phyloP scores from a whole-genome alignment of 1,284 basidiomycete species.

The Cryptococcus floricola region DNA sequence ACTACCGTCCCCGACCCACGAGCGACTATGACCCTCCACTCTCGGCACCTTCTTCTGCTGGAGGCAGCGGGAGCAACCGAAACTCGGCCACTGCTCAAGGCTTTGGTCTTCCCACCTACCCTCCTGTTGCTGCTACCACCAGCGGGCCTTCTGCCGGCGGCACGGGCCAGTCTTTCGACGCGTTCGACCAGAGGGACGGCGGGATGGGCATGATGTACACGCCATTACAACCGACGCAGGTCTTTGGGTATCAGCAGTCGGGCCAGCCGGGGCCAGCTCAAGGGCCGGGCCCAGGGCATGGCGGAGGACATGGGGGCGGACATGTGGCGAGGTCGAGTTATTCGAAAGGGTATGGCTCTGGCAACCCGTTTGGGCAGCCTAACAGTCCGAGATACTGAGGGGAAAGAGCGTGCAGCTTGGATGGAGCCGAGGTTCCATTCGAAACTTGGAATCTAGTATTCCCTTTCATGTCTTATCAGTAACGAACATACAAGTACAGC shows the following conservation, averaged over 20 bases:
- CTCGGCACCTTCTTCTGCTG: slow-evolving; percentile 8
- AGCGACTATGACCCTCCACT: slow-evolving; percentile 35
- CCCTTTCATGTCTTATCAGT: no score
- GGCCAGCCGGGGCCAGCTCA: background rate
- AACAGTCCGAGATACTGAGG: slow-evolving; percentile 1
- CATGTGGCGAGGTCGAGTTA: slow-evolving; percentile 37
- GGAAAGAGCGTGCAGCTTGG: background rate
- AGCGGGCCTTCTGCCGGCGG: slow-evolving; percentile 12
- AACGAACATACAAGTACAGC: no score
- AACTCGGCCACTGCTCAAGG: slow-evolving; percentile 1
- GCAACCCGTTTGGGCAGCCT: slow-evolving; percentile 1
- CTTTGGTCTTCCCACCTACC: slow-evolving; percentile 42
- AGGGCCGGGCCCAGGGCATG: slow-evolving; percentile 2
- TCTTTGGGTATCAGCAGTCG: slow-evolving; percentile 12
- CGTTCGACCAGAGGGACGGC: slow-evolving; percentile 29
- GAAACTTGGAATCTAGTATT: no score
- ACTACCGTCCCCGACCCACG: slow-evolving; percentile 23
- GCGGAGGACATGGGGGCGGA: slow-evolving; percentile 15
- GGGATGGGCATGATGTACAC: slow-evolving; percentile 44
- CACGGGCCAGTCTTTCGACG: slow-evolving; percentile 29
- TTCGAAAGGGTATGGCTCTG: slow-evolving; percentile 31
- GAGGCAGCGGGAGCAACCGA: no score
- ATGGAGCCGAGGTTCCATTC: no score
- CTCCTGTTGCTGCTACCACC: slow-evolving; percentile 43
- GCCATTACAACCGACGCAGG: slow-evolving; percentile 36